Evolutionary conservation across 2,329 filamentous ascomycete species (phyloP).

Genomic region (Ophiostoma fasciatum): DNA sequence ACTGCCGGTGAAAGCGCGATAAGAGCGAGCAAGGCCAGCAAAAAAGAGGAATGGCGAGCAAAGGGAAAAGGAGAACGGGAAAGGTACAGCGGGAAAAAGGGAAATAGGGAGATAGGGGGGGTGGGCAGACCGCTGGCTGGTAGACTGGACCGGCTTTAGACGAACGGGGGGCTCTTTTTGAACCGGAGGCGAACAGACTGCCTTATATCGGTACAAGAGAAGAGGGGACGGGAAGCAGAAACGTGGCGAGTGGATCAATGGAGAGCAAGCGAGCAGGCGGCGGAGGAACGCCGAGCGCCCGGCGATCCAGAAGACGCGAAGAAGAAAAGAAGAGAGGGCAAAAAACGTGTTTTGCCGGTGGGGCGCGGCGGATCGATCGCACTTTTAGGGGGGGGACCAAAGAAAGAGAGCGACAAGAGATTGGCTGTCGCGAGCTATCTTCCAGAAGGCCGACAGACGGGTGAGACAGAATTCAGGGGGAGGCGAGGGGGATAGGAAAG

Average conservation of each 20-base stretch:
- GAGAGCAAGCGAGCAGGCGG: constrained; percentile 5
- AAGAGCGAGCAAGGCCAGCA: too few relatives aligned
- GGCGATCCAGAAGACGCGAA: background rate
- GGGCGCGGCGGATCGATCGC: constrained; percentile 5
- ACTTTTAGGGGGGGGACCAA: constrained; percentile 4
- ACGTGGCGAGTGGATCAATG: constrained; percentile 8
- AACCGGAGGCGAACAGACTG: too few relatives aligned
- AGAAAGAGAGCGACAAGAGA: background rate
- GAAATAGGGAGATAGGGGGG: constrained; percentile 1
- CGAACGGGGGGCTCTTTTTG: background rate
- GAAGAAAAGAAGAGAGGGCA: background rate
- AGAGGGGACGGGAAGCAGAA: constrained; percentile 4
- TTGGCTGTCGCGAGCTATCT: too few relatives aligned
- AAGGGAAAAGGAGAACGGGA: background rate
- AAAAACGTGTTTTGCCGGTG: constrained; percentile 7
- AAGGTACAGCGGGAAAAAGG: background rate
- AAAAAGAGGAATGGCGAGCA: background rate
- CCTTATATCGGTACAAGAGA: too few relatives aligned
- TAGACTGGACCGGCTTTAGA: constrained; percentile 3
- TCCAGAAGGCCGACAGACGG: background rate
- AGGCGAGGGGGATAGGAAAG: too few relatives aligned
- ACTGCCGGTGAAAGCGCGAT: too few relatives aligned
- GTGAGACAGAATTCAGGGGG: too few relatives aligned
- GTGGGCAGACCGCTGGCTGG: background rate
- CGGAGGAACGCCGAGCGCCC: constrained; percentile 4